These are phyloP conservation scores for Sorghum bicolor DNA, from an alignment of 176 grass and related monocot genomes.

Conservation along the genomic window Sorghum_bicolor_NCBIv3 NC_012879.2:60276001-60276500, in stretches of 20 bases:
- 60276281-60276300: slow-evolving; percentile 87
- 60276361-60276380: not conserved
- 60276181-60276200: slow-evolving; percentile 67
- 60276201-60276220: slow-evolving; percentile 40
- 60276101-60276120: not conserved
- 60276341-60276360: not conserved
- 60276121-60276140: too few species aligned
- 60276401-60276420: not conserved
- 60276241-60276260: slow-evolving; percentile 68
- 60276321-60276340: slow-evolving; percentile 68
- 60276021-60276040: slow-evolving; percentile 68
- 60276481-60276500: not conserved
- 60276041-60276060: slow-evolving; percentile 86
- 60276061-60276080: not conserved
- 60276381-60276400: not conserved
- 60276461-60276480: not conserved
- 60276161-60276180: slow-evolving; percentile 89
- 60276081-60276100: not conserved
- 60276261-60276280: slow-evolving; percentile 85
- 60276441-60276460: not conserved
- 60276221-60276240: slow-evolving; percentile 47
- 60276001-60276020: slow-evolving; percentile 70
- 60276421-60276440: not conserved
- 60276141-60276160: slow-evolving; percentile 88
- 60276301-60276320: slow-evolving; percentile 80